Percentiles rank a stretch among this genome's conserved stretches.
These are phyloP conservation scores for Mycosarcoma maydis DNA, from an alignment of 1,284 basidiomycete genomes.

Conservation along the genomic window DNA sequence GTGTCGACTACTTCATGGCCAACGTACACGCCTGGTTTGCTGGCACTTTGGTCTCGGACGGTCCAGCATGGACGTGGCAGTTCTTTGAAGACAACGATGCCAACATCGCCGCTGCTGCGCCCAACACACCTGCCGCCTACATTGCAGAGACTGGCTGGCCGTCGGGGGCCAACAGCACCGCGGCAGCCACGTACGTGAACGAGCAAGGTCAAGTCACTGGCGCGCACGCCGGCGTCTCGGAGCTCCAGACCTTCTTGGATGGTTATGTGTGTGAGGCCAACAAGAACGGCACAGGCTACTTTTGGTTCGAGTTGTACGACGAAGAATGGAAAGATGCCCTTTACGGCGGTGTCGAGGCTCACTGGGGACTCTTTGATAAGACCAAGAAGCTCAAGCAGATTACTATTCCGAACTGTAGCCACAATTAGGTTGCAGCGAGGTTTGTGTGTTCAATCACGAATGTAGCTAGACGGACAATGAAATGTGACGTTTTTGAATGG, in stretches of 20 bases:
- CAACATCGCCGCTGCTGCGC: slow-evolving; percentile 16
- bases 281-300: slow-evolving; percentile 36
- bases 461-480: slow-evolving; percentile 6
- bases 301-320: slow-evolving; percentile 44
- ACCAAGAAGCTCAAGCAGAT: slow-evolving; percentile 38
- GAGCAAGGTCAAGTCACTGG: slow-evolving; percentile 25
- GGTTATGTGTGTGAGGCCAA: slow-evolving; percentile 35
- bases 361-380: slow-evolving; percentile 42
- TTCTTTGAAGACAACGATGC: slow-evolving; percentile 34
- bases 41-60: slow-evolving; percentile 26
- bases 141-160: slow-evolving; percentile 49
- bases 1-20: slow-evolving; percentile 45
- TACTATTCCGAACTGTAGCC: slow-evolving; percentile 33
- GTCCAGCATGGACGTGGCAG: slow-evolving; percentile 37
- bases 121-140: slow-evolving; percentile 37
- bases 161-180: slow-evolving; percentile 25
- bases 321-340: slow-evolving; percentile 40
- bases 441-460: neutral
- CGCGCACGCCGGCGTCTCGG: slow-evolving; percentile 20
- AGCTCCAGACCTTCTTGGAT: slow-evolving; percentile 42
- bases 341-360: slow-evolving; percentile 42
- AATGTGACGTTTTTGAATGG: no score
- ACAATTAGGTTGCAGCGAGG: slow-evolving; percentile 2
- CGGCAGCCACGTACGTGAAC: slow-evolving; percentile 24
- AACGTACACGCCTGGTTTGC: slow-evolving; percentile 49